phyloP scores from a whole-genome alignment of 306 rosid species.

The Gastrolobium bilobum region DNA sequence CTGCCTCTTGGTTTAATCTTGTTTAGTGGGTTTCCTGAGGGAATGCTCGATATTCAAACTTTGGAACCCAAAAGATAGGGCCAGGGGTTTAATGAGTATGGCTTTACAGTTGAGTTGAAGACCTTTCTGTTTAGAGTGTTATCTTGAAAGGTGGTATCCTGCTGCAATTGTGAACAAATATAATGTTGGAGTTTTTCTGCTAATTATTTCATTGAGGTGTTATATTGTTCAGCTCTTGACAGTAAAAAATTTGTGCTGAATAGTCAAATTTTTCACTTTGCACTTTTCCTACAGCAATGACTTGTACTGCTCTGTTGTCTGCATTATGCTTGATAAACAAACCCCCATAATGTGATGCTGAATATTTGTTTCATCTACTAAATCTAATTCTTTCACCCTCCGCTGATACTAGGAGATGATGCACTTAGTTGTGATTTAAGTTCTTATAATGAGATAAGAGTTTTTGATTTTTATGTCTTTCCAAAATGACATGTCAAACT shows the following conservation, averaged over 20 bases:
- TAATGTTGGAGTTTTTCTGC: constrained; percentile 8
- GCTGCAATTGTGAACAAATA: neutral
- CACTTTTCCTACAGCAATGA: neutral
- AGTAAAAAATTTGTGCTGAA: neutral
- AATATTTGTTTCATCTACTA: constrained; percentile 21
- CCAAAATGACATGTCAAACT: constrained; percentile 27
- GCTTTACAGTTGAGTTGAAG: constrained; percentile 9
- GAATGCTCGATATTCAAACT: constrained; percentile 4
- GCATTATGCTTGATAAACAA: constrained; percentile 5
- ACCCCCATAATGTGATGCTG: neutral
- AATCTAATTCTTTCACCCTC: constrained; percentile 19
- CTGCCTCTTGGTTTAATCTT: neutral
- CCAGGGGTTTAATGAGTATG: neutral
- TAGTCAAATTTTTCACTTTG: neutral
- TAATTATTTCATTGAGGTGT: constrained; percentile 9
- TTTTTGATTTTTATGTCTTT: constrained; percentile 8
- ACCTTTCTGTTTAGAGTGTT: constrained; percentile 18
- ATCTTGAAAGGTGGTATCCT: constrained; percentile 4
- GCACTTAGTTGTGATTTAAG: constrained; percentile 20
- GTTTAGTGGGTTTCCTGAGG: constrained; percentile 16
- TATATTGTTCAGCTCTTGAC: constrained; percentile 3
- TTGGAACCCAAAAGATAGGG: constrained; percentile 35
- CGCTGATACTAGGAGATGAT: constrained; percentile 13
- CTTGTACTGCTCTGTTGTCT: neutral
- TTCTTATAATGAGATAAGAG: constrained; percentile 19